Evolutionary conservation across 2,329 filamentous ascomycete species (phyloP).

Genomic region (Periglandula ipomoeae): DNA sequence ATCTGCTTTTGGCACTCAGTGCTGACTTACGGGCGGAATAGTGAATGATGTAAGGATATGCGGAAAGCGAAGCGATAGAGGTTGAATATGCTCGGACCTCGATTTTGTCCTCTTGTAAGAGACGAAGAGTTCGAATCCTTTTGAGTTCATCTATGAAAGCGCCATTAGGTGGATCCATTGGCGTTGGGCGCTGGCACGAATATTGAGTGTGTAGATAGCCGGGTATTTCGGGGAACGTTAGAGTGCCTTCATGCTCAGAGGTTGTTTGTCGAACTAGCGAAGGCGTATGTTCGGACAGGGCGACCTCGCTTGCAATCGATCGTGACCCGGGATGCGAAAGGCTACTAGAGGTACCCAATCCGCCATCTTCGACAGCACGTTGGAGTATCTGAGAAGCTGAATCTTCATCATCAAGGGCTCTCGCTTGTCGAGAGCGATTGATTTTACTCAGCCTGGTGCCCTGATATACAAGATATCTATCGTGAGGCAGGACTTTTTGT

Average conservation of each 20-base stretch:
- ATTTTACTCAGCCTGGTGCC: conserved; percentile 27
- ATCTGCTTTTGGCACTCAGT: background rate
- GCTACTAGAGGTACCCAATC: conserved; percentile 1
- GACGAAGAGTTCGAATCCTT: conserved; percentile 62
- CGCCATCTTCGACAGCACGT: conserved; percentile 13
- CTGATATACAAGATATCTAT: conserved; percentile 45
- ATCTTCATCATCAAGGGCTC: background rate
- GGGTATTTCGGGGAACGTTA: conserved; percentile 53
- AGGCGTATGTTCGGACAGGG: conserved; percentile 5
- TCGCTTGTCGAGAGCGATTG: background rate
- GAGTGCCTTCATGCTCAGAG: conserved; percentile 59
- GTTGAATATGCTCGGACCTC: conserved; percentile 82
- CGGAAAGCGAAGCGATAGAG: conserved; percentile 71
- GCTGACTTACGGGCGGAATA: conserved; percentile 30
- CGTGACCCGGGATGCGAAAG: conserved; percentile 2
- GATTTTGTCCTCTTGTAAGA: conserved; percentile 65
- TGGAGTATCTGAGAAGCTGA: conserved; percentile 10
- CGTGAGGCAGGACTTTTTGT: conserved; percentile 35
- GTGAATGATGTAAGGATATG: conserved; percentile 56
- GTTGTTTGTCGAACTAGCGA: conserved; percentile 60
- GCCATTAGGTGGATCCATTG: conserved; percentile 60
- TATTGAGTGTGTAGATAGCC: conserved; percentile 54
- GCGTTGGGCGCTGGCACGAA: conserved; percentile 73
- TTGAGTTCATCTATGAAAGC: conserved; percentile 65
- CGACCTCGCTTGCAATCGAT: background rate